Base-by-base conservation (phyloP, 1,139 yeast species). In the Yamadazyma trypodendri region DNA sequence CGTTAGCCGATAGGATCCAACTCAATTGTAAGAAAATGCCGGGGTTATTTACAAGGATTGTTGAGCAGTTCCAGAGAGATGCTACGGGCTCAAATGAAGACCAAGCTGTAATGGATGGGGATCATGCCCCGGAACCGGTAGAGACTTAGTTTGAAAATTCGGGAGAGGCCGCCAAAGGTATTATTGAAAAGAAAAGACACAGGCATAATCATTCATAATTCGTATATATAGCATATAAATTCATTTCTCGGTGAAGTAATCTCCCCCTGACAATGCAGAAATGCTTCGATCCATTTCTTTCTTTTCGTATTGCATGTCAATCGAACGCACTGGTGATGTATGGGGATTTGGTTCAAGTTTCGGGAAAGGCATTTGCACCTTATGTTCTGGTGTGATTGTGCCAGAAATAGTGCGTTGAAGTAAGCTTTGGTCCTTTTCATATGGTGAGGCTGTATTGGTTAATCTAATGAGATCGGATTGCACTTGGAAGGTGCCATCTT, bases 21-120 rank as follows among this genome's bases (percentile, higher is more conserved):
- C 56, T 80, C 42, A 84, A 84, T 54, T 51, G 61, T 16, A 63
- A 57, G 1, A 58, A 50, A n/a, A 55, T 83, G 17, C 86, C 86
- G 2, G 62, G 61, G 0, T 49, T 66, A 2, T 68, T 52, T 39
- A 32, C 28, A 15, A 56, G 54, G 33, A 49, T 68, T 4, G 45
- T 62, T 13, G 23, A 21, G 2, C 36, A 34, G 23, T 28, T 16
- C 15, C 13, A 18, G 7, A 18, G 11, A 18, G 24, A 21, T n/a
- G n/a, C n/a, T n/a, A n/a, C n/a, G n/a, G n/a, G n/a, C n/a, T n/a
- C n/a, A n/a, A n/a, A n/a, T n/a, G n/a, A n/a, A 18, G 21, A 18
- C 5, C 20, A 33, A 17, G 44, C 30, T 17, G 28, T 13, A 15
- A 15, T 22, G 24, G 24, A 24, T 24, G 13, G 5, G 13, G 14